Conservation (phyloP, 1,139 yeast species). For the Pichia sorboxylosa region DNA sequence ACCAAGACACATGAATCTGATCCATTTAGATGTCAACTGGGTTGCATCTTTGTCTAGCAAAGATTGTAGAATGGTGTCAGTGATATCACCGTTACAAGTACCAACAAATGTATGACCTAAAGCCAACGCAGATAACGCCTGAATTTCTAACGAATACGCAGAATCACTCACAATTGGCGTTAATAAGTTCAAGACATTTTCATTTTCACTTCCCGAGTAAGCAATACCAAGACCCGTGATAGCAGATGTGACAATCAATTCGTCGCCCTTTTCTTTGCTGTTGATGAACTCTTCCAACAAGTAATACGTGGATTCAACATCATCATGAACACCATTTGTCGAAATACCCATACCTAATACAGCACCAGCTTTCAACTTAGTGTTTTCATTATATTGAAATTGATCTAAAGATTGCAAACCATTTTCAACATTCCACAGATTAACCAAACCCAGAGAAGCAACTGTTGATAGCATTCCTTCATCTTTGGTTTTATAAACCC, state of each 20-base stretch:
- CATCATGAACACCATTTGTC: constrained; percentile 93
- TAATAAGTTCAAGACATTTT: constrained; percentile 65
- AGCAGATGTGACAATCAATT: constrained; percentile 62
- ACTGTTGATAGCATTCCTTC: constrained; percentile 91
- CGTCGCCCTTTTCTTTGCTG: constrained; percentile 26
- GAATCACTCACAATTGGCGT: constrained; percentile 83
- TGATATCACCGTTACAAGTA: constrained; percentile 87
- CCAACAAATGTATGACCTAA: constrained; percentile 94
- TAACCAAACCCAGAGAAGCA: constrained; percentile 82
- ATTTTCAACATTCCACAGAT: constrained; percentile 84
- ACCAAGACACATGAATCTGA: constrained; percentile 84
- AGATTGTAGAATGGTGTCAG: constrained; percentile 82
- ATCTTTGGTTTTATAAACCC: constrained; percentile 91
- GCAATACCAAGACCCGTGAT: constrained; percentile 89
- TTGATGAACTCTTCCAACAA: constrained; percentile 69
- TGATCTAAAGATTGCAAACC: constrained; percentile 87
- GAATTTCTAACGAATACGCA: constrained; percentile 62
- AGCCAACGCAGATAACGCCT: constrained; percentile 81
- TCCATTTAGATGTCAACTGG: constrained; percentile 77
- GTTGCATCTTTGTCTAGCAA: constrained; percentile 71
- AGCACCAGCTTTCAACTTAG: constrained; percentile 92
- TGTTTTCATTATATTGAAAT: constrained; percentile 75
- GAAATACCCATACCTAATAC: constrained; percentile 89
- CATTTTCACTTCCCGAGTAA: constrained; percentile 88
- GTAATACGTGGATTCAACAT: constrained; percentile 85